Evolutionary conservation across 192 early-diverging fungal species (phyloP), one percentile per base, ranked within the genome.

Genomic region (Dissophora ornata): DNA sequence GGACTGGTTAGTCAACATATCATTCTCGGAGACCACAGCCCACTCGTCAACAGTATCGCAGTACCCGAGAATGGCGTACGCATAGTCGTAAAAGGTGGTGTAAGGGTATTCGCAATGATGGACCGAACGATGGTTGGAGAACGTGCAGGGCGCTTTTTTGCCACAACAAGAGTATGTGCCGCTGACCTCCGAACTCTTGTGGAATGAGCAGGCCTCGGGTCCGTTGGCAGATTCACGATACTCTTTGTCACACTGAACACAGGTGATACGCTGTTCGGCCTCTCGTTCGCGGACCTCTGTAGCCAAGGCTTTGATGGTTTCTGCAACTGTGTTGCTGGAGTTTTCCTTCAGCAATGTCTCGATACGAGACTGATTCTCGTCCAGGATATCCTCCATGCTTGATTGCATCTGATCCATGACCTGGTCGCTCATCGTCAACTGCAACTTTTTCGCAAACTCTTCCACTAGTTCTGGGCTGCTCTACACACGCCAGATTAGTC

Each of bases 71-170:
- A 84, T 80, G 9, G 25, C 47, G 15, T 0, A 48, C 0, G 62
- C 71, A 46, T 67, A 81, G 3, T 62, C 44, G 51, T 51, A 81
- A 36, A 81, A 81, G 13, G 28, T 50, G 16, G 61, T 56, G 40
- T 81, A 81, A 6, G 71, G 80, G 41, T 81, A 77, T 13, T 81
- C 80, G 38, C 71, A 81, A 28, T 81, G 80, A 40, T 81, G 80
- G 1, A n/a, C 19, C 7, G 57, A 38, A 2, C 71, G 61, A 57
- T 81, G 80, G 34, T 25, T 62, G 3, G 61, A 64, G 12, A 45
- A 69, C 2, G 48, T 45, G 19, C 80, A 81, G 4, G 71, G 71
- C 1, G 62, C 29, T 2, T 30, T 57, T 4, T 81, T 60, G 10
- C 80, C 80, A 54, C 80, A 81, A 57, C 80, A 81, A 4, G 71